Conservation (phyloP, 257 asterid species). For the Paulownia fortunei region DNA sequence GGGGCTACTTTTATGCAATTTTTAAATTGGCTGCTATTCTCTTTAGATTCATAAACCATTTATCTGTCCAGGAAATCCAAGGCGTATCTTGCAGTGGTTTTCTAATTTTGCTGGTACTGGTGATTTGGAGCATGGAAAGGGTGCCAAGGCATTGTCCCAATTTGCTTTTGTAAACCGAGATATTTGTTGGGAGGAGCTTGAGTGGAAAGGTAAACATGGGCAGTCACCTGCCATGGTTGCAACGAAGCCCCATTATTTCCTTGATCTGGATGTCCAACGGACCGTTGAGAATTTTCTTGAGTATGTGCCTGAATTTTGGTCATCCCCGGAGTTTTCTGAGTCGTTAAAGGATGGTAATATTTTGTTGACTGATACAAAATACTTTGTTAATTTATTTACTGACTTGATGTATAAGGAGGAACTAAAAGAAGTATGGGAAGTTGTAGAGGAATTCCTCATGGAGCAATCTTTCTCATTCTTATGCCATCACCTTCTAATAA, state of each 20-base stretch:
- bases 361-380: conserved; percentile 62
- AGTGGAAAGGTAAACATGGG: conserved; percentile 98
- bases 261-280: conserved; percentile 86
- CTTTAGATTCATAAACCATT: conserved; percentile 15
- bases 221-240: conserved; percentile 99
- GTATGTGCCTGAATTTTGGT: conserved; percentile 96
- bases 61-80: conserved; percentile 65
- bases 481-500: conserved; percentile 82
- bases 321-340: conserved; percentile 83
- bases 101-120: conserved; percentile 69
- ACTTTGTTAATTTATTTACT: conserved; percentile 66
- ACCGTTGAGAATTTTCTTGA: conserved; percentile 94
- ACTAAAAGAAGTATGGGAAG: conserved; percentile 71
- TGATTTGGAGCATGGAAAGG: conserved; percentile 73
- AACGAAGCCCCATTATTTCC: conserved; percentile 96
- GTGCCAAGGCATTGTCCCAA: conserved; percentile 91
- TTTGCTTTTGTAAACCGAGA: conserved; percentile 93
- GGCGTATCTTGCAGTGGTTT: conserved; percentile 86
- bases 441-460: conserved; percentile 71
- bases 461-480: conserved; percentile 83
- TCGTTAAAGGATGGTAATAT: conserved; percentile 88
- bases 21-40: conserved; percentile 6
- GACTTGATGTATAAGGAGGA: conserved; percentile 85
- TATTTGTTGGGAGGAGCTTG: conserved; percentile 98
- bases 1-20: background rate